These are phyloP conservation scores for Francoa sonchifolia DNA, from an alignment of 441 rosid genomes.

Conservation along the genomic window DNA sequence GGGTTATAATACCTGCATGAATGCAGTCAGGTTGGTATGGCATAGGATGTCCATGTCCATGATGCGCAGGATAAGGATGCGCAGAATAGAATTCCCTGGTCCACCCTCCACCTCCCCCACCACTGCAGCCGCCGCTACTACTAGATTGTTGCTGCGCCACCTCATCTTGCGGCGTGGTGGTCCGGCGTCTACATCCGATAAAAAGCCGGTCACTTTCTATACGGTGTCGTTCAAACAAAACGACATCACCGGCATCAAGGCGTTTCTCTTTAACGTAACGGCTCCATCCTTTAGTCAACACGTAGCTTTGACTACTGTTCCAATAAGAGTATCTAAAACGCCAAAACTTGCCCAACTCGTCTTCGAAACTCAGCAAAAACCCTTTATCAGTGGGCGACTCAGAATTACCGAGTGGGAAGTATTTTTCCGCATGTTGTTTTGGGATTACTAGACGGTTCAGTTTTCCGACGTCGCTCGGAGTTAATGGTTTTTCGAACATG, in stretches of 20 bases:
- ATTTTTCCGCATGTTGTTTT: constrained; percentile 85
- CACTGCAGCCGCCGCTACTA: constrained; percentile 6
- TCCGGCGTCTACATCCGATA: constrained; percentile 62
- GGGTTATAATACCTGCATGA: constrained; percentile 43
- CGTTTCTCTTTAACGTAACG: constrained; percentile 86
- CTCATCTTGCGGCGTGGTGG: too few species aligned
- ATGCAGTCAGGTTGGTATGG: constrained; percentile 40
- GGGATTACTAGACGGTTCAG: constrained; percentile 93
- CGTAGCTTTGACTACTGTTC: constrained; percentile 96
- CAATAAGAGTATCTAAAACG: constrained; percentile 89
- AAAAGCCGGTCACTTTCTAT: constrained; percentile 42
- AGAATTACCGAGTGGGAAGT: constrained; percentile 49
- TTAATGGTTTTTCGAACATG: constrained; percentile 77
- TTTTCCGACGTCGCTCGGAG: constrained; percentile 95
- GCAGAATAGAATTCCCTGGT: constrained; percentile 13
- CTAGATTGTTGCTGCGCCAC: constrained; percentile 16
- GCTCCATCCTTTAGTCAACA: constrained; percentile 94
- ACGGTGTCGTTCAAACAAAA: constrained; percentile 66
- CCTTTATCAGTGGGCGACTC: constrained; percentile 53
- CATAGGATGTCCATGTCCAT: constrained; percentile 24
- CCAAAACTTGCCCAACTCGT: constrained; percentile 86
- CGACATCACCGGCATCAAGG: constrained; percentile 80
- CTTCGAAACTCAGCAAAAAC: constrained; percentile 62
- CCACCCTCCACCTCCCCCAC: constrained; percentile 3
- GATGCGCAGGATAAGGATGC: constrained; percentile 31